These are phyloP conservation scores for Bremia lactucae DNA, from an alignment of 352 stramenopile genomes.

Conservation along the genomic window DNA sequence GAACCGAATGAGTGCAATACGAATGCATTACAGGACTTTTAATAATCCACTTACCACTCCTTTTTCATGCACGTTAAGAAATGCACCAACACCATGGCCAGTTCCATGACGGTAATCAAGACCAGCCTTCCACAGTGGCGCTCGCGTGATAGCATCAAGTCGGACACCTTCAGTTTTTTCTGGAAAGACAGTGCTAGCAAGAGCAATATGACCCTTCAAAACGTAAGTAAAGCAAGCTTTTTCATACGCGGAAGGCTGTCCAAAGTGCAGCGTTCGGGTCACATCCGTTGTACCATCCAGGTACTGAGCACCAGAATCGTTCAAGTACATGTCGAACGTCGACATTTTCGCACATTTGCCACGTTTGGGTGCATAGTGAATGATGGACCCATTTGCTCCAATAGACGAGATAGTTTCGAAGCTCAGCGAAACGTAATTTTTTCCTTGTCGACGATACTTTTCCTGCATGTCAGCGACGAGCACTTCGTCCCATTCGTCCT, in stretches of 20 bases:
- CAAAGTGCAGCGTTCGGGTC: constrained; percentile 97
- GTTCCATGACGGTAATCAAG: constrained; percentile 97
- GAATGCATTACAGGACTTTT: not conserved
- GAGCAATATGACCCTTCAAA: constrained; percentile 94
- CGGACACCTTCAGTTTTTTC: constrained; percentile 91
- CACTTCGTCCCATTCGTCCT: constrained; percentile 61
- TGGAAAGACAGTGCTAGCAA: constrained; percentile 82
- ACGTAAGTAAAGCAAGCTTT: constrained; percentile 94
- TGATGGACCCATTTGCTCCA: constrained; percentile 94
- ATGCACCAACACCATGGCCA: constrained; percentile 94
- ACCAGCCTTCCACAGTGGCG: constrained; percentile 89
- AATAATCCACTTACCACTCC: constrained; percentile 35
- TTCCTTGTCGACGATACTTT: constrained; percentile 70
- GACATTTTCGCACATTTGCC: constrained; percentile 82
- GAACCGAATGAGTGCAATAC: not conserved
- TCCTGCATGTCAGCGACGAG: constrained; percentile 89
- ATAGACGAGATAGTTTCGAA: constrained; percentile 98
- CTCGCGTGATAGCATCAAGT: constrained; percentile 93
- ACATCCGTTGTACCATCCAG: constrained; percentile 98
- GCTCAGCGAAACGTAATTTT: constrained; percentile 86
- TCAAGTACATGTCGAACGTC: constrained; percentile 92
- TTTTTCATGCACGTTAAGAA: constrained; percentile 96
- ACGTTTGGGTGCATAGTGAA: constrained; percentile 87
- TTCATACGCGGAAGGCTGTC: constrained; percentile 85
- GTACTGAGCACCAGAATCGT: constrained; percentile 99